Percentiles rank a stretch among this genome's conserved stretches.
These are phyloP conservation scores for Apiotrichum gamsii DNA, from an alignment of 1,284 basidiomycete genomes.

Conservation along the genomic window DNA sequence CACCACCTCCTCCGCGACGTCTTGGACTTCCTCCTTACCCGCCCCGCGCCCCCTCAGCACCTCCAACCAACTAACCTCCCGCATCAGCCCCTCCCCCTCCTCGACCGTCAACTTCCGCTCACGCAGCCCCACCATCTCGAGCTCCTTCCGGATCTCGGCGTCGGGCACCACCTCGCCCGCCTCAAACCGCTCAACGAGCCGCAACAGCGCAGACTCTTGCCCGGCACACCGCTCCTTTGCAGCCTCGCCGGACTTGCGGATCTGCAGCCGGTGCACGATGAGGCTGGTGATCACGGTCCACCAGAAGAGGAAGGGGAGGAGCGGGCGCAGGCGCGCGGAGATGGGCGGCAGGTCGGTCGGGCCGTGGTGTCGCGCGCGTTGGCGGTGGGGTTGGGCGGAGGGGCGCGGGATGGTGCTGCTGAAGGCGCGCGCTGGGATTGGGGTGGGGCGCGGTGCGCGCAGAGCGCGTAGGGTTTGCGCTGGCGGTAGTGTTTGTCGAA, in stretches of 20 bases:
- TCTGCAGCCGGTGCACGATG: conserved; percentile 35
- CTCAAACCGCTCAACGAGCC: conserved; percentile 23
- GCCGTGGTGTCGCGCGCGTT: too few species aligned
- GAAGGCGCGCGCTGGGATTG: too few species aligned
- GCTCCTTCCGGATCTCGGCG: conserved; percentile 37
- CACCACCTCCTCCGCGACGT: background rate
- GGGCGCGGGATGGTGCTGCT: too few species aligned
- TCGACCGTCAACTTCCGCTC: conserved; percentile 15
- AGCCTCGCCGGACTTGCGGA: conserved; percentile 27
- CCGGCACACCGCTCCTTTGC: conserved; percentile 27
- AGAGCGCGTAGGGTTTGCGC: too few species aligned
- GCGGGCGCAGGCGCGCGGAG: conserved; percentile 32
- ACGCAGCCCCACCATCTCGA: conserved; percentile 46
- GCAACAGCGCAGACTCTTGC: conserved; percentile 35
- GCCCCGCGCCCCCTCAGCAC: conserved; percentile 40
- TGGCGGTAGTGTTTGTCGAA: too few species aligned
- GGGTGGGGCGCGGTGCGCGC: too few species aligned
- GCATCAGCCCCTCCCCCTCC: too few species aligned
- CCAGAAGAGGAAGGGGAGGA: conserved; percentile 44
- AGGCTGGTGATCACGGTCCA: conserved; percentile 45
- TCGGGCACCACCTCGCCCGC: conserved; percentile 24
- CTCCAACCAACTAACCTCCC: conserved; percentile 39
- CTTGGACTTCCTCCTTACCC: conserved; percentile 22
- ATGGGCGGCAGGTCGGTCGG: conserved; percentile 33
- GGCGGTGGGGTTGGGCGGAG: too few species aligned